Evolutionary conservation across 208 protist genomes (phyloP), one percentile per base, ranked within the genome.

Genomic region (Angomonas deanei): DNA sequence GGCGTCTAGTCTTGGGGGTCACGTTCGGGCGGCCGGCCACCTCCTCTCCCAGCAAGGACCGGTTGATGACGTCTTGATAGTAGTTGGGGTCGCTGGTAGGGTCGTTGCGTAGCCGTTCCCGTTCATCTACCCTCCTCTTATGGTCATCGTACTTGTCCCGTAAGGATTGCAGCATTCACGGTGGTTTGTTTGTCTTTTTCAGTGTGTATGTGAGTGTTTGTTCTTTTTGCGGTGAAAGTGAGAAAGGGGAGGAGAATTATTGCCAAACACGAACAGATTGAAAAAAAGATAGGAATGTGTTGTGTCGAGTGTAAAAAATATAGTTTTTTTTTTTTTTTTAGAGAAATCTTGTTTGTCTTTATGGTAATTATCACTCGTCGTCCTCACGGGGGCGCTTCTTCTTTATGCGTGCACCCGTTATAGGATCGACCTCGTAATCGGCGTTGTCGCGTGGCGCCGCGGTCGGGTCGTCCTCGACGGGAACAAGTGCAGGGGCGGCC

Each of bases 141-240:
- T 50, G 23, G 4, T 50, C 42, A 19, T 50, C 23, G 15, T 50
- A 50, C 42, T 50, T 50, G 42, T 26, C 8, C 17, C 42, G 42
- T 26, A 50, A 26, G 19, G 42, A 10, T 10, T 50, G 17, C 23
- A 26, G 17, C 42, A 50, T 50, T 50, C 8, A 26, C 17, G 1
- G 21, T 68, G 30, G 28, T 28, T n/a, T 26, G 23, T 34, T 19
- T 46, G 11, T 61, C 6, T 61, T n/a, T 47, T n/a, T 26, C 11
- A 31, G 28, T 63, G 23, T 61, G 23, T 47, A 15, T 61, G 36
- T 61, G 3, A 11, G 56, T 48, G 56, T 61, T 19, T 11, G 33
- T 10, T 42, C 36, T 42, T 15, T 8, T n/a, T 15, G 8, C 15
- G 36, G 8, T 8, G 8, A 1, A 32, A 38, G 28, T 33, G 53